A percentile compares a stretch with the other conserved stretches of the same genome.
Conservation (phyloP, 2,329 filamentous ascomycete species). For the Rutstroemia sp. region DNA sequence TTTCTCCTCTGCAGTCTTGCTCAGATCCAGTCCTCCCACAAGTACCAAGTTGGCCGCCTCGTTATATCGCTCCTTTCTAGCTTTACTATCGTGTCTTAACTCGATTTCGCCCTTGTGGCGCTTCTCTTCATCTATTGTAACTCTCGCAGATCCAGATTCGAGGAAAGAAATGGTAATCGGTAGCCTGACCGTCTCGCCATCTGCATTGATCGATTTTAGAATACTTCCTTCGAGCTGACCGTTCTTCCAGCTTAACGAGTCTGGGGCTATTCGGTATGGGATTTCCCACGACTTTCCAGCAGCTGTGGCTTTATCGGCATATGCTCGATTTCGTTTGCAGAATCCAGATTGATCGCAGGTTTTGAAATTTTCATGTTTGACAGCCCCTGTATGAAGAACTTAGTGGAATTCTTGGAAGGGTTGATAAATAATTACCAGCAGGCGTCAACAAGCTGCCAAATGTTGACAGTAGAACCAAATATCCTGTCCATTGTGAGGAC, state of each 20-base stretch:
- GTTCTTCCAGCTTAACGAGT: constrained; percentile 67
- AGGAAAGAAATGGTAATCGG: constrained; percentile 84
- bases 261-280: constrained; percentile 69
- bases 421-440: constrained; percentile 40
- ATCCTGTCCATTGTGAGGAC: constrained; percentile 58
- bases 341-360: constrained; percentile 94
- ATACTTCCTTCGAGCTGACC: constrained; percentile 74
- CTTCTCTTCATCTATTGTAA: constrained; percentile 87
- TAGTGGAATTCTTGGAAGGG: background rate
- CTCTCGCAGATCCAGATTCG: constrained; percentile 78
- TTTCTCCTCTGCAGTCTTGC: constrained; percentile 62
- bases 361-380: constrained; percentile 97
- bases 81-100: constrained; percentile 74
- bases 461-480: constrained; percentile 51
- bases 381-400: constrained; percentile 49
- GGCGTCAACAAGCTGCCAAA: constrained; percentile 55
- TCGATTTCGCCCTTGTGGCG: constrained; percentile 83
- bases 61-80: constrained; percentile 88
- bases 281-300: constrained; percentile 63
- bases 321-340: constrained; percentile 88
- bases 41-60: constrained; percentile 82
- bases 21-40: constrained; percentile 69
- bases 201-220: constrained; percentile 66
- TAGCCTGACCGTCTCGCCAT: constrained; percentile 64
- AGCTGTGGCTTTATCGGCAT: constrained; percentile 68